Base-by-base conservation (phyloP, 116 monocot genomes). In the Iris pallida region DNA sequence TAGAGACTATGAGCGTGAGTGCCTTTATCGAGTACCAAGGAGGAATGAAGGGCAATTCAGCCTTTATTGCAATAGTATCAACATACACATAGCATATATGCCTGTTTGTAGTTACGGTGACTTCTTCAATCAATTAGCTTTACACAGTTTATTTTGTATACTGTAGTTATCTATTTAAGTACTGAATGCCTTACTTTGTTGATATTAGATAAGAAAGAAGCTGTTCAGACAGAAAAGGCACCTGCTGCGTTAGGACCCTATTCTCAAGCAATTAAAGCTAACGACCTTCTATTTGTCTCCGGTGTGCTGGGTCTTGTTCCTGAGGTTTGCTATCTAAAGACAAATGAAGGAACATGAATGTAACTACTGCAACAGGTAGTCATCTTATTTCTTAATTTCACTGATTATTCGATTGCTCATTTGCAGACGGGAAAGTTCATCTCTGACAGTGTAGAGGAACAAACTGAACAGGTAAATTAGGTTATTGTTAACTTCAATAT, bases 221-320 rank as follows among this genome's bases (percentile, higher is more conserved):
- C 84, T 53, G 77, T 95, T 71, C 79, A 77, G 55, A 91, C 95
- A 6, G 54, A 67, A 54, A 67, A 67, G 67, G 67, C 67, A 53
- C 67, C 67, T 41, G 54, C 67, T 16, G 95, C 95, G 68, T 72
- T 95, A 57, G 95, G 95, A 53, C 91, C 95, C 30, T 95, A 95
- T 73, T 91, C 91, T 41, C 95, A 95, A 63, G 95, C 95, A 73
- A 84, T 91, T 61, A 95, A 95, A 79, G 80, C 91, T 40, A 89
- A 86, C 70, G 91, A 91, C 70, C 75, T 95, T 68, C 77, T 95
- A 53, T 95, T 91, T 78, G 86, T 95, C 20, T 95, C 95, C 65
- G 95, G 95, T 56, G 80, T 86, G 64, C 62, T 95, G 42, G 95
- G 95, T 55, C 88, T 95, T 74, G 72, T 89, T 58, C 91, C 95